Evolutionary conservation across 257 asterid species (phyloP).

Genomic region (Cynanchum wilfordii): DNA sequence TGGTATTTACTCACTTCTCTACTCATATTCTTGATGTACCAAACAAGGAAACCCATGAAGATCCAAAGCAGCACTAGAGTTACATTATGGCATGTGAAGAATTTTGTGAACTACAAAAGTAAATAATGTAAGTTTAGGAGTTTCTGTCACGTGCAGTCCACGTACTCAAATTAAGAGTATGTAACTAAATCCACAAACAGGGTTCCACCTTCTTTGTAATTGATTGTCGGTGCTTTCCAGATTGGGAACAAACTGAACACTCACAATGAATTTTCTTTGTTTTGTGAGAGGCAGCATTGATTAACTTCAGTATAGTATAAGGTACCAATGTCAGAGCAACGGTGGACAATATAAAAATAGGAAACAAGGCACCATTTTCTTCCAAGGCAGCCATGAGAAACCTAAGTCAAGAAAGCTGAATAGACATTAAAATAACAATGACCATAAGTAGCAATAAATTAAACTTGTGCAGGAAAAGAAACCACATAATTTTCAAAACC

Average conservation of each 20-base stretch:
- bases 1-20: conserved; percentile 52
- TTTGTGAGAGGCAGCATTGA: conserved; percentile 64
- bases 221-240: conserved; percentile 74
- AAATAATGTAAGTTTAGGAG: conserved; percentile 11
- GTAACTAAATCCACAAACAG: conserved; percentile 7
- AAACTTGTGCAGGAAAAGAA: not conserved
- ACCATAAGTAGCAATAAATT: not conserved
- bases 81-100: conserved; percentile 67
- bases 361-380: conserved; percentile 78
- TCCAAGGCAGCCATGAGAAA: conserved; percentile 68
- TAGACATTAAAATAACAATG: not conserved
- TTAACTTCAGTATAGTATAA: conserved; percentile 64
- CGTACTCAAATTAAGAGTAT: conserved; percentile 8
- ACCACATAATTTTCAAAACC: not conserved
- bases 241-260: conserved; percentile 68
- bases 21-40: conserved; percentile 56
- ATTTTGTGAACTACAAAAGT: conserved; percentile 49
- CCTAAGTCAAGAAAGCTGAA: conserved; percentile 15
- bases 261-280: conserved; percentile 62
- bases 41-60: conserved; percentile 58
- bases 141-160: not conserved
- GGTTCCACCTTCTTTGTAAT: conserved; percentile 44
- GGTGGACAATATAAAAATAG: conserved; percentile 74
- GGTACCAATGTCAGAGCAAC: conserved; percentile 87
- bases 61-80: conserved; percentile 79